A percentile compares a stretch with the other conserved stretches of the same genome.
phyloP scores from a whole-genome alignment of 2,329 filamentous ascomycete species.

The Fusarium nematophilum region DNA sequence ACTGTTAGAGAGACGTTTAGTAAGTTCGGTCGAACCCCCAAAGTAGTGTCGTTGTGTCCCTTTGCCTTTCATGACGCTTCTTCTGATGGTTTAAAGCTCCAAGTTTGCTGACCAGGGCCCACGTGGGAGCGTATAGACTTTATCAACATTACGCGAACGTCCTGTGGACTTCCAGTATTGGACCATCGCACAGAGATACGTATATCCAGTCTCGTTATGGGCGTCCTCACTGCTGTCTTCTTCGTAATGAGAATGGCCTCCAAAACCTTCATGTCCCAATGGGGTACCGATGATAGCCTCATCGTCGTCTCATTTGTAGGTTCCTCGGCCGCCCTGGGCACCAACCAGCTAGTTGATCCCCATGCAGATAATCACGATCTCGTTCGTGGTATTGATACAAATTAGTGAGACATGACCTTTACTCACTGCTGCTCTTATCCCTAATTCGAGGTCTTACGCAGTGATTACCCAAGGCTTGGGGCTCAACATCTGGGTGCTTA shows the following conservation, averaged over 20 bases:
- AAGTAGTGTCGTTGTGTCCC: no score
- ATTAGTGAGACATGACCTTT: not conserved
- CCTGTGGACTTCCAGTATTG: slow-evolving; percentile 6
- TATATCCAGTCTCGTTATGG: not conserved
- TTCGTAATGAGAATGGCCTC: slow-evolving; percentile 2
- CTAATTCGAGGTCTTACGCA: not conserved
- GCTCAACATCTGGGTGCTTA: slow-evolving; percentile 16
- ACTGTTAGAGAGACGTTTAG: no score
- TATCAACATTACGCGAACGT: slow-evolving; percentile 4
- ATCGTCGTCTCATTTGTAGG: not conserved
- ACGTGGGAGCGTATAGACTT: slow-evolving; percentile 15
- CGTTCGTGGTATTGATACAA: not conserved
- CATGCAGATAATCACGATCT: not conserved
- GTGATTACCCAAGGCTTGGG: slow-evolving; percentile 16
- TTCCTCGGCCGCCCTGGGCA: not conserved
- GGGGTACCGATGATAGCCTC: slow-evolving; percentile 18
- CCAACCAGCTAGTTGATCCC: not conserved
- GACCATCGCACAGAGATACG: not conserved
- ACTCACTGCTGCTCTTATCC: rapidly evolving
- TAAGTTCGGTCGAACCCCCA: no score
- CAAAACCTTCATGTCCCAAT: not conserved
- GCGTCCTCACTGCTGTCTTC: not conserved
- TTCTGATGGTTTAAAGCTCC: no score
- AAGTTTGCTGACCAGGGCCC: no score
- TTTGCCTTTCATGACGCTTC: no score